A percentile compares a stretch with the other conserved stretches of the same genome.
phyloP scores from a whole-genome alignment of 495 filamentous ascomycete genomes.

The Neurospora sp. region DNA sequence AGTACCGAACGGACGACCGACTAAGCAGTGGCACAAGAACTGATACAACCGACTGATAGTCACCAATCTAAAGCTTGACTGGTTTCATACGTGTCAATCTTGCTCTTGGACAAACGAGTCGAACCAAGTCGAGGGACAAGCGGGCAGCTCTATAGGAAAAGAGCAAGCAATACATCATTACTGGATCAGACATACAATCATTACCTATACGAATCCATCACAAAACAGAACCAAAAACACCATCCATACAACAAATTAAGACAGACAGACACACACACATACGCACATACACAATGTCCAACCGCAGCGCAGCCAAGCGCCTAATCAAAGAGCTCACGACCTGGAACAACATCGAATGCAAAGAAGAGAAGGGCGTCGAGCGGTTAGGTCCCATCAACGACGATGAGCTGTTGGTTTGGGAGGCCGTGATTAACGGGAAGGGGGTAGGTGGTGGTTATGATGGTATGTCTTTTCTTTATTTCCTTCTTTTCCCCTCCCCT shows the following conservation, averaged over 20 bases:
- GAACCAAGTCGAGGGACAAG: background rate
- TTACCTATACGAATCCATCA: background rate
- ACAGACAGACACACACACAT: background rate
- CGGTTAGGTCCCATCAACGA: conserved; percentile 60
- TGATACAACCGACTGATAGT: background rate
- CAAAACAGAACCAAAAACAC: background rate
- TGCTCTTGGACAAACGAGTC: background rate
- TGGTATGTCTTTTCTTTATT: conserved; percentile 32
- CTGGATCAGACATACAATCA: background rate
- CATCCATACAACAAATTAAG: background rate
- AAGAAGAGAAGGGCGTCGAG: conserved; percentile 34
- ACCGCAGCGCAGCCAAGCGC: conserved; percentile 28
- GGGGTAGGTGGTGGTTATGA: conserved; percentile 56
- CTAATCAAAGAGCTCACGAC: conserved; percentile 32
- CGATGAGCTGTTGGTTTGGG: conserved; percentile 64
- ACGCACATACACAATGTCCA: background rate
- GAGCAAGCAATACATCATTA: background rate
- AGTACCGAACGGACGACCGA: background rate
- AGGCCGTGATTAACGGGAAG: conserved; percentile 68
- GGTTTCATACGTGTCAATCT: background rate
- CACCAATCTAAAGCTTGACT: background rate
- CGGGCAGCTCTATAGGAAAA: background rate
- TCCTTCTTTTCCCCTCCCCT: no score
- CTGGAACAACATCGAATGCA: conserved; percentile 28
- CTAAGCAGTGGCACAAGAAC: background rate